A percentile compares a stretch with the other conserved stretches of the same genome.
Conservation (phyloP, 2,329 filamentous ascomycete genomes). For the Apiospora saccharicola region DNA sequence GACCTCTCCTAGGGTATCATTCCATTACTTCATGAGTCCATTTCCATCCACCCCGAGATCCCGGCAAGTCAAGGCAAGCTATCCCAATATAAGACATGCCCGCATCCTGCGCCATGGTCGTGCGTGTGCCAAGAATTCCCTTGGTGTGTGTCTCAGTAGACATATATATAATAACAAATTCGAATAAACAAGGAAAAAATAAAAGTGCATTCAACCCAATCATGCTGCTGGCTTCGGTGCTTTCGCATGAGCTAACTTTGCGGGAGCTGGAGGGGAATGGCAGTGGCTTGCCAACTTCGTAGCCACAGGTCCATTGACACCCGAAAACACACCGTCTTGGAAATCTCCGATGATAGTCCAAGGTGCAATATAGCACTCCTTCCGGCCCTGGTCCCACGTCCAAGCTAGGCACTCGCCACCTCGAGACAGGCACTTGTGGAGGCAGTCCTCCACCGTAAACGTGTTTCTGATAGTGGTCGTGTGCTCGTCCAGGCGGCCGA, state of each 20-base stretch:
- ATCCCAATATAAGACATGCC: not conserved
- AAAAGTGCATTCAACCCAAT: not conserved
- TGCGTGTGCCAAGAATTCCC: not conserved
- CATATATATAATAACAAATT: conserved; percentile 3
- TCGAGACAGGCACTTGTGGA: conserved; percentile 50
- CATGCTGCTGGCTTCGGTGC: not conserved
- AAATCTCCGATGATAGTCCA: conserved; percentile 57
- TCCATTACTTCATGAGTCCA: conserved; percentile 15
- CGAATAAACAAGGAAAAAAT: not conserved
- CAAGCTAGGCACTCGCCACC: conserved; percentile 57
- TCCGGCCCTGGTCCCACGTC: conserved; percentile 52
- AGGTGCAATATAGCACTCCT: conserved; percentile 54
- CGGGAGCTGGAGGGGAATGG: conserved; percentile 33
- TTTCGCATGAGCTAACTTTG: not conserved
- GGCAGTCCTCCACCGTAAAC: conserved; percentile 50
- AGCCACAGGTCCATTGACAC: conserved; percentile 46
- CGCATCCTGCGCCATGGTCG: not conserved
- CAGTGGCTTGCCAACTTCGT: conserved; percentile 37
- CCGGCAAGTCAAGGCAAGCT: not conserved
- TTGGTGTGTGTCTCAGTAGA: not conserved
- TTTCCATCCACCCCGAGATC: not conserved
- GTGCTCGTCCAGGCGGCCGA: conserved; percentile 56
- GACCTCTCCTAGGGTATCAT: conserved; percentile 20
- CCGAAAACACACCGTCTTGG: conserved; percentile 45
- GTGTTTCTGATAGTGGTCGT: conserved; percentile 48